phyloP scores from a whole-genome alignment of 352 stramenopile species.

The Pythium periplocum region DNA sequence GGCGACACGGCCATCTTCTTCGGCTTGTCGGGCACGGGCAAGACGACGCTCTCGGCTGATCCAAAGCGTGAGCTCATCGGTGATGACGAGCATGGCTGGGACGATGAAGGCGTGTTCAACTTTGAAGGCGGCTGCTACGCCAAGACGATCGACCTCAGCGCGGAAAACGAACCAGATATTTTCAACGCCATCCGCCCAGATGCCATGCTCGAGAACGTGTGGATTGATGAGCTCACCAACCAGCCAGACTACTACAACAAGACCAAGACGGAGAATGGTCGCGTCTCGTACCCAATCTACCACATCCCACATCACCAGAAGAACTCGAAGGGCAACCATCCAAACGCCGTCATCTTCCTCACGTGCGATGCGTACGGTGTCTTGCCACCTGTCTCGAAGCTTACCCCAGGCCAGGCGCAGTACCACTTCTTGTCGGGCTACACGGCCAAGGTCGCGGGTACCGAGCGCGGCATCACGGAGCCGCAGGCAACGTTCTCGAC shows the following conservation, averaged over 20 bases:
- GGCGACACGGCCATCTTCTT: slow-evolving; percentile 55
- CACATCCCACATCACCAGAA: slow-evolving; percentile 50
- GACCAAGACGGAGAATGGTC: slow-evolving; percentile 50
- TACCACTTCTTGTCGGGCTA: slow-evolving; percentile 88
- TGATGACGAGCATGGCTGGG: slow-evolving; percentile 83
- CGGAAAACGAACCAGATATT: slow-evolving; percentile 95
- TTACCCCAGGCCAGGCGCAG: slow-evolving; percentile 91
- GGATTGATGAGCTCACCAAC: slow-evolving; percentile 35
- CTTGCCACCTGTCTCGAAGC: slow-evolving; percentile 91
- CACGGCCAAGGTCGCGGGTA: slow-evolving; percentile 53
- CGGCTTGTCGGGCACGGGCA: slow-evolving; percentile 84
- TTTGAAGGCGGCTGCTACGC: slow-evolving; percentile 98
- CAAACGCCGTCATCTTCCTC: slow-evolving; percentile 93
- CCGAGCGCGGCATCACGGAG: slow-evolving; percentile 46
- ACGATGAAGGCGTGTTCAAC: slow-evolving; percentile 92
- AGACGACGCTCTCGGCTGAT: slow-evolving; percentile 87
- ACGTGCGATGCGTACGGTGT: slow-evolving; percentile 96
- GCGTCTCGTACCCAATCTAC: slow-evolving; percentile 54
- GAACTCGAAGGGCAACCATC: slow-evolving; percentile 41
- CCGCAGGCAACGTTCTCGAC: slow-evolving; percentile 49
- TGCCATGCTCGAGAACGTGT: slow-evolving; percentile 56
- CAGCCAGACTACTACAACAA: slow-evolving; percentile 54
- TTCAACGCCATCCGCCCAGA: slow-evolving; percentile 60
- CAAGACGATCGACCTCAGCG: slow-evolving; percentile 94
- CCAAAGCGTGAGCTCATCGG: slow-evolving; percentile 90